Percentiles rank a stretch among this genome's conserved stretches.
Evolutionary conservation across 176 grass and related monocot genomes (phyloP).

Genomic region (Rhynchospora breviuscula): DNA sequence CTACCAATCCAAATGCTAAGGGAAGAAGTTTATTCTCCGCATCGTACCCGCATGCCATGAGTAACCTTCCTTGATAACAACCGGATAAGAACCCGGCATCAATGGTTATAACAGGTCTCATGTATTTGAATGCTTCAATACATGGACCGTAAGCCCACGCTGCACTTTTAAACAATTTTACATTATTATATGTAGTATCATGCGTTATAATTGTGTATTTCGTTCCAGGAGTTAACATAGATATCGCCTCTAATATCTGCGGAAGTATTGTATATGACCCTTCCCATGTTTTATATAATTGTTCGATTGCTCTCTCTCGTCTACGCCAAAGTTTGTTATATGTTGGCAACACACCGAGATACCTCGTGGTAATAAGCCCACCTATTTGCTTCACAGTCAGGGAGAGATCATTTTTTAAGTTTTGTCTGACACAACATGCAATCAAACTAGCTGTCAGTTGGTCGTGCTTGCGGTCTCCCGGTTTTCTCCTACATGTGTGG

Average conservation of each 20-base stretch:
- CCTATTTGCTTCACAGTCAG: no score
- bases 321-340: background rate
- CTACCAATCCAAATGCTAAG: conserved; percentile 3
- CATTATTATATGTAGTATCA: no score
- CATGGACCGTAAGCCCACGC: conserved; percentile 16
- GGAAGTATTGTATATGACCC: background rate
- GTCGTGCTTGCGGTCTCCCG: no score
- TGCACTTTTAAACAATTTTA: background rate
- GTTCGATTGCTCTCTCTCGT: conserved; percentile 2
- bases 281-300: conserved; percentile 1
- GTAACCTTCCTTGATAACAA: background rate
- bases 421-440: no score
- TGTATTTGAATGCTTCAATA: background rate
- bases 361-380: background rate
- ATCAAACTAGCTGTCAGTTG: no score
- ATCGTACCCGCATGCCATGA: background rate
- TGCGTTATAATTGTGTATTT: background rate
- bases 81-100: background rate
- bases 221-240: background rate
- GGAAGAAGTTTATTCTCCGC: conserved; percentile 9
- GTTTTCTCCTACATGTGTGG: no score
- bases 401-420: no score
- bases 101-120: background rate
- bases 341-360: background rate
- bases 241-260: background rate